Conservation (phyloP, 495 filamentous ascomycete species). For the Penicillium soppii region DNA sequence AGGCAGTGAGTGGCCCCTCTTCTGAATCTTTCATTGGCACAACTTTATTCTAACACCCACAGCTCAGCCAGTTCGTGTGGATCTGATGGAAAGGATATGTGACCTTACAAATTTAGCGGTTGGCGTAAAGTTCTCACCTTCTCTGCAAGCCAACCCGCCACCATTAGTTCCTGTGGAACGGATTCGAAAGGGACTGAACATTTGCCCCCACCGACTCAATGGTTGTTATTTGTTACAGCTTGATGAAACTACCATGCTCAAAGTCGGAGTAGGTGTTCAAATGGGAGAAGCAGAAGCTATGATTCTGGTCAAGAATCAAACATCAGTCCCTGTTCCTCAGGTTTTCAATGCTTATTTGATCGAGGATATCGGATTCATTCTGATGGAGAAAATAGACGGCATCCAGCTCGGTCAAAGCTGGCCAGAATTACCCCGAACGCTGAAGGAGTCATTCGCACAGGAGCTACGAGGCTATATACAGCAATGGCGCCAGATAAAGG, state of each 20-base stretch:
- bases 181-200: too few relatives aligned
- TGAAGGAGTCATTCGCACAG: neutral
- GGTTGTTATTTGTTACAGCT: too few relatives aligned
- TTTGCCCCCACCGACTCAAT: too few relatives aligned
- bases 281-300: slow-evolving; percentile 30
- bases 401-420: slow-evolving; percentile 11
- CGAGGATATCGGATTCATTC: slow-evolving; percentile 25
- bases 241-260: neutral
- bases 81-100: too few relatives aligned
- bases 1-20: too few relatives aligned
- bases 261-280: slow-evolving; percentile 1
- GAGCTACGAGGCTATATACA: neutral
- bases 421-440: neutral
- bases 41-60: too few relatives aligned
- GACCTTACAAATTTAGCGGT: too few relatives aligned
- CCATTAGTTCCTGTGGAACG: too few relatives aligned
- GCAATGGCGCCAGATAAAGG: neutral
- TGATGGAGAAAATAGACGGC: slow-evolving; percentile 27
- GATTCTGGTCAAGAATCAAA: slow-evolving; percentile 17
- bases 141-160: too few relatives aligned
- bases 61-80: too few relatives aligned
- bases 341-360: slow-evolving; percentile 27
- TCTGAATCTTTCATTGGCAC: too few relatives aligned
- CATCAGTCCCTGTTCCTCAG: slow-evolving; percentile 29
- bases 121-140: too few relatives aligned